phyloP scores from a whole-genome alignment of 2,329 filamentous ascomycete species.

The Hypoxylon sp. region DNA sequence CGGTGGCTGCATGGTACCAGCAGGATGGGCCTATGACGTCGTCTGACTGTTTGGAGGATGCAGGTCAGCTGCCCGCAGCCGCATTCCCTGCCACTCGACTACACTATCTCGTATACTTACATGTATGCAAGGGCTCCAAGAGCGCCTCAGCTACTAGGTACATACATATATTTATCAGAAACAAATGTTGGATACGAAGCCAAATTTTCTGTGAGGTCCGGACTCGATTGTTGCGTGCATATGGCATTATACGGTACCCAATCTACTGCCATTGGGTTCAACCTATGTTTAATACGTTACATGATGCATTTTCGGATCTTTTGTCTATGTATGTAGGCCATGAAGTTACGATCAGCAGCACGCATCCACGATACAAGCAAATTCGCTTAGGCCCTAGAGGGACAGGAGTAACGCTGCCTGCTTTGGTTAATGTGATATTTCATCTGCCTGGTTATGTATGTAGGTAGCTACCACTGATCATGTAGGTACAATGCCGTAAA shows the following conservation, averaged over 20 bases:
- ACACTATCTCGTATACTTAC: conserved; percentile 18
- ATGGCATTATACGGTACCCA: not conserved
- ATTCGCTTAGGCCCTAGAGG: conserved; percentile 8
- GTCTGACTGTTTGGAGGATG: conserved; percentile 20
- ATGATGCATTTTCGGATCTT: not conserved
- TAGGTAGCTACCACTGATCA: no score
- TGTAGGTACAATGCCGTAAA: not conserved
- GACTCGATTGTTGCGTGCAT: not conserved
- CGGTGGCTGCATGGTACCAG: conserved; percentile 28
- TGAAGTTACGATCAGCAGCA: conserved; percentile 11
- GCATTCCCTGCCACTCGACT: conserved; percentile 21
- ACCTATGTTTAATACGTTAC: not conserved
- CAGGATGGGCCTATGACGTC: conserved; percentile 39
- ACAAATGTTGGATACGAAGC: conserved; percentile 18
- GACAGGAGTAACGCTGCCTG: not conserved
- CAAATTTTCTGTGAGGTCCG: conserved; percentile 1
- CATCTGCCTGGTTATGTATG: not conserved
- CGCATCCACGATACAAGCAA: not conserved
- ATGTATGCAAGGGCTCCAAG: not conserved
- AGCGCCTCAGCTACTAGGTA: not conserved
- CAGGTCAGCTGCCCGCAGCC: conserved; percentile 36
- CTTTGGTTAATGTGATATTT: conserved; percentile 13
- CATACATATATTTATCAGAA: not conserved
- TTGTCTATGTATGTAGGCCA: no score
- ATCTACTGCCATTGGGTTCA: not conserved